phyloP scores from a whole-genome alignment of 2,329 filamentous ascomycete genomes.

The Ascosphaera pollenicola region DNA sequence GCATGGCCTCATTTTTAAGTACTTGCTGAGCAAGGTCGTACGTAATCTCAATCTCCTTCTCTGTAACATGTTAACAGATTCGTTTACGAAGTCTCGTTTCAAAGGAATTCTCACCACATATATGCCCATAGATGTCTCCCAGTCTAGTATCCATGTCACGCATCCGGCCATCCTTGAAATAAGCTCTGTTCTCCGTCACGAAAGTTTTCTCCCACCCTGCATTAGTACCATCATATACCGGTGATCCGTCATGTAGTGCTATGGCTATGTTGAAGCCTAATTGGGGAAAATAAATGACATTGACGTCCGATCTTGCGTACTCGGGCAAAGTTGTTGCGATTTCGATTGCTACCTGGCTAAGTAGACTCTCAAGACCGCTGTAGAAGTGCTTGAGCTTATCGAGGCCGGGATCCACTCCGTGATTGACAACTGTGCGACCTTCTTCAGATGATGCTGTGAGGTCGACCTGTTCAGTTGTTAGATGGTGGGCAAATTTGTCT shows the following conservation, averaged over 20 bases:
- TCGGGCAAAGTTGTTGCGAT: conserved; percentile 41
- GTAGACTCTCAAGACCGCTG: conserved; percentile 50
- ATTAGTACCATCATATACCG: conserved; percentile 40
- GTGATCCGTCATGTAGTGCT: conserved; percentile 35
- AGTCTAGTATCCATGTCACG: conserved; percentile 56
- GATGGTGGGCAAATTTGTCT: conserved; percentile 1
- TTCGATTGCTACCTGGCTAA: conserved; percentile 44
- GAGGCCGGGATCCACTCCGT: conserved; percentile 49
- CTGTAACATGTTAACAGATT: conserved; percentile 19
- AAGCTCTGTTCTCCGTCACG: conserved; percentile 43
- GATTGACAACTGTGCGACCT: conserved; percentile 48
- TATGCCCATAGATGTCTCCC: conserved; percentile 67
- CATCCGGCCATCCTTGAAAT: conserved; percentile 77
- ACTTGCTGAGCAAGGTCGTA: conserved; percentile 52
- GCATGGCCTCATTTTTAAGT: conserved; percentile 41
- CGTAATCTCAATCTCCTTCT: conserved; percentile 74
- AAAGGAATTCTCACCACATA: conserved; percentile 40
- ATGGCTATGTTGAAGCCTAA: conserved; percentile 75
- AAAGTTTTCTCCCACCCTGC: conserved; percentile 63
- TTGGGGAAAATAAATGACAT: conserved; percentile 79
- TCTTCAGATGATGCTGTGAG: conserved; percentile 54
- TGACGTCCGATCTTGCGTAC: conserved; percentile 30
- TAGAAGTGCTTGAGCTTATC: conserved; percentile 61
- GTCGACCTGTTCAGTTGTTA: conserved; percentile 33
- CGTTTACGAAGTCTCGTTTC: not conserved